Percentiles rank a stretch among this genome's conserved stretches.
Conservation (phyloP, 2,329 filamentous ascomycete species). For the Hymenoscyphus repandus region DNA sequence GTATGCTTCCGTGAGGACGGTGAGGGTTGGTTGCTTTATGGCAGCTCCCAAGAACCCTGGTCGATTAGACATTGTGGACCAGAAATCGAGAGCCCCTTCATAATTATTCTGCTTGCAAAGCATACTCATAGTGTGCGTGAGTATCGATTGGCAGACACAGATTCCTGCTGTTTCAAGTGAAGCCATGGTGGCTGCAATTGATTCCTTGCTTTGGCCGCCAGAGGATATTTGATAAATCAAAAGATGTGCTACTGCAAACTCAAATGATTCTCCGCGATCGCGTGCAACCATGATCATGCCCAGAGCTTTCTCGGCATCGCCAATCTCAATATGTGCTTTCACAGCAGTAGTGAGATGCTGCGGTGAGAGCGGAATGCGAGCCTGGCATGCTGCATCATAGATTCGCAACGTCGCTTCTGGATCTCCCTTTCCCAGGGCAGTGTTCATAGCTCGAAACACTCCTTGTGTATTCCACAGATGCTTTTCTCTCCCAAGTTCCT, state of each 20-base stretch:
- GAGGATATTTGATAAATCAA: constrained; percentile 21
- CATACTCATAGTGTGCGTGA: constrained; percentile 25
- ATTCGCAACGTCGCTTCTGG: constrained; percentile 19
- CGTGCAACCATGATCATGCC: constrained; percentile 22
- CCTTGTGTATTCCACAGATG: constrained; percentile 5
- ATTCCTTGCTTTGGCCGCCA: no score
- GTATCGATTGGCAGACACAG: constrained; percentile 17
- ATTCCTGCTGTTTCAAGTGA: constrained; percentile 18
- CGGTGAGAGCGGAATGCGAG: constrained; percentile 11
- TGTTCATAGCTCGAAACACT: constrained; percentile 18
- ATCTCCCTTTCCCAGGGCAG: constrained; percentile 15
- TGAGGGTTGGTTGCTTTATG: constrained; percentile 22
- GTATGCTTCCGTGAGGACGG: constrained; percentile 26
- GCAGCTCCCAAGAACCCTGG: constrained; percentile 9
- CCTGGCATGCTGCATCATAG: constrained; percentile 20
- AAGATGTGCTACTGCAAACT: constrained; percentile 17
- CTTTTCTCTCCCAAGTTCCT: background rate
- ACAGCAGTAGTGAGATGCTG: constrained; percentile 24
- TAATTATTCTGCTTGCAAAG: constrained; percentile 18
- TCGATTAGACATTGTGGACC: constrained; percentile 21
- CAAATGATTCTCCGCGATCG: constrained; percentile 3
- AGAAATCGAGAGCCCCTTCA: constrained; percentile 26
- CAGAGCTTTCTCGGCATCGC: constrained; percentile 11
- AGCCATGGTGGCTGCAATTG: no score
- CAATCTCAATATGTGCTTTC: constrained; percentile 20